Evolutionary conservation across 1,284 basidiomycete genomes (phyloP).

Genomic region (Malassezia yamatoensis): DNA sequence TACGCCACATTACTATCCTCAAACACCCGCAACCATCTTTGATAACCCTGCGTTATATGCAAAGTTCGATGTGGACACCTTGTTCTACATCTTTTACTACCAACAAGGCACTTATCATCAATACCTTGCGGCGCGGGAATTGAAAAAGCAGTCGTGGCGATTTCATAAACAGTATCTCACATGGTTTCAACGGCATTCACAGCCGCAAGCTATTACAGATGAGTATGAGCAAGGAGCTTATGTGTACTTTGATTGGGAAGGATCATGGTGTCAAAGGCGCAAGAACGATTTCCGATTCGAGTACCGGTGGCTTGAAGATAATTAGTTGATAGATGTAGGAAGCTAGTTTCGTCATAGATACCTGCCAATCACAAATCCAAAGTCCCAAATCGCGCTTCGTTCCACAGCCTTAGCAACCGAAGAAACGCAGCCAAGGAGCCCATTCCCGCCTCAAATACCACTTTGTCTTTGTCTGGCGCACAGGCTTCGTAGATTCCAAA

Average conservation of each 20-base stretch:
- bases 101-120: slow-evolving; percentile 93
- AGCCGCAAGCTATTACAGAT: slow-evolving; percentile 97
- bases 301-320: slow-evolving; percentile 46
- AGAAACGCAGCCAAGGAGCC: slow-evolving; percentile 22
- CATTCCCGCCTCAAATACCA: slow-evolving; percentile 23
- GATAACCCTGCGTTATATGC: slow-evolving; percentile 77
- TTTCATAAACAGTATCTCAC: slow-evolving; percentile 99
- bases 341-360: neutral
- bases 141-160: slow-evolving; percentile 96
- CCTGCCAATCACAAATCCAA: slow-evolving; percentile 5
- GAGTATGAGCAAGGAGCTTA: slow-evolving; percentile 95
- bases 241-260: slow-evolving; percentile 49
- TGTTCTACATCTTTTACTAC: slow-evolving; percentile 99
- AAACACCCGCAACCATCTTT: slow-evolving; percentile 68
- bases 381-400: slow-evolving; percentile 9
- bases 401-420: slow-evolving; percentile 20
- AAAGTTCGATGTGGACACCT: slow-evolving; percentile 88
- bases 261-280: slow-evolving; percentile 82
- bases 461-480: slow-evolving; percentile 24
- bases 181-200: slow-evolving; percentile 98
- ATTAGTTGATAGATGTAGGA: slow-evolving; percentile 13
- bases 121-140: slow-evolving; percentile 91
- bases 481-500: slow-evolving; percentile 28
- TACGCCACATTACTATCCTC: slow-evolving; percentile 91
- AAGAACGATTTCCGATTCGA: slow-evolving; percentile 86